These are phyloP conservation scores for Eragrostis curvula DNA, from an alignment of 176 grass and related monocot genomes.

Conservation along the genomic window DNA sequence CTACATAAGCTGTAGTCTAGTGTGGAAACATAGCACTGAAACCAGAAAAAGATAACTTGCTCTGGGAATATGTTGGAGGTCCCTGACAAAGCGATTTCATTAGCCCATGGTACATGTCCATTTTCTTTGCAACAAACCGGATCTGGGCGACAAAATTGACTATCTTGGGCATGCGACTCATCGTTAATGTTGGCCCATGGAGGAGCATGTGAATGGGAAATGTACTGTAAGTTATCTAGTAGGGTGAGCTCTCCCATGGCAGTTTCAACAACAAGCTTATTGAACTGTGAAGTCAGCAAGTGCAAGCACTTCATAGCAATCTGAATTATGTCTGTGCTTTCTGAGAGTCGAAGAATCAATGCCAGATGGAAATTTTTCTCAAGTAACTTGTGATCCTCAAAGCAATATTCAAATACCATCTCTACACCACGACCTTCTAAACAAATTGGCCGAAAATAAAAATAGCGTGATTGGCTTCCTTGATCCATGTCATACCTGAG, in stretches of 20 bases:
- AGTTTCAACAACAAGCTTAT: neutral
- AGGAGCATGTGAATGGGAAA: neutral
- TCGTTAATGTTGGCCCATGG: no score
- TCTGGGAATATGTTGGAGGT: neutral
- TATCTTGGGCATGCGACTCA: no score
- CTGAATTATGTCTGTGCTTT: neutral
- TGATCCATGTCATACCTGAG: neutral
- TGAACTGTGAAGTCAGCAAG: neutral
- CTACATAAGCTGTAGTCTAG: neutral
- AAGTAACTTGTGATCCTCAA: fast-evolving
- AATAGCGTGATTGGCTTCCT: fast-evolving
- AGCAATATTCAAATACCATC: fast-evolving
- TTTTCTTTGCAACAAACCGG: neutral
- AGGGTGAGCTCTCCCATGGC: neutral
- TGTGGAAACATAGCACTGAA: neutral
- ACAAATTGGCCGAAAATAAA: neutral
- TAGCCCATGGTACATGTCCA: neutral
- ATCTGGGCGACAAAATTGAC: neutral
- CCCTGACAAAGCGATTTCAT: neutral
- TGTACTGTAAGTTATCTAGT: neutral
- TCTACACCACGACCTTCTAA: neutral
- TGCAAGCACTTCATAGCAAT: neutral
- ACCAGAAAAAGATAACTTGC: neutral
- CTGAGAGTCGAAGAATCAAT: neutral
- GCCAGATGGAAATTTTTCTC: neutral